These are phyloP conservation scores for Coniochaeta sp. DNA, from an alignment of 2,329 filamentous ascomycete species.

Conservation along the genomic window DNA sequence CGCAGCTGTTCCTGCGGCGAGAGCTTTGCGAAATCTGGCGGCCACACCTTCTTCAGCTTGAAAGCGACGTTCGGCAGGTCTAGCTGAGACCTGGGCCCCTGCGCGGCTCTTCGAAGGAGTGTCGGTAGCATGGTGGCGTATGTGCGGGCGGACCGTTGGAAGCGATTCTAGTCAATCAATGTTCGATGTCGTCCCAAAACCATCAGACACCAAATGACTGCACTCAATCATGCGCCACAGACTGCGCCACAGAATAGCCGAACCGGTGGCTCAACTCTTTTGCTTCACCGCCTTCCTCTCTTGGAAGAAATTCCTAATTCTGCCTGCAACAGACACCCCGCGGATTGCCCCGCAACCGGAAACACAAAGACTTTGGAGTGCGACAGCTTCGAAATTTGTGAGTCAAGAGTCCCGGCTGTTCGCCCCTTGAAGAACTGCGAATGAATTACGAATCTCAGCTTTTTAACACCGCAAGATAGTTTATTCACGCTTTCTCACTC, in stretches of 20 bases:
- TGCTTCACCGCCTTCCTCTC: neutral
- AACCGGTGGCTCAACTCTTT: neutral
- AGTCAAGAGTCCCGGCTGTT: neutral
- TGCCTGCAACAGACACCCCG: neutral
- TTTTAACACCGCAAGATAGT: neutral
- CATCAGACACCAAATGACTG: neutral
- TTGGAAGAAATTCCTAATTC: neutral
- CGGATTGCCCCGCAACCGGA: neutral
- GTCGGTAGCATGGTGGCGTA: slow-evolving; percentile 36
- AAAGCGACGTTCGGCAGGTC: slow-evolving; percentile 27
- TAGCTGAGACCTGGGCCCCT: slow-evolving; percentile 16
- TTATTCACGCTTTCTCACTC: neutral
- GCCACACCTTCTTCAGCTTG: slow-evolving; percentile 67
- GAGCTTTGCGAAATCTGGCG: slow-evolving; percentile 66
- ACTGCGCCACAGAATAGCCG: neutral
- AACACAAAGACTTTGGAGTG: neutral
- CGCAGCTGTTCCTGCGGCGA: slow-evolving; percentile 67
- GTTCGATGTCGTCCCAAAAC: neutral
- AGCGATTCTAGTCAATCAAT: neutral
- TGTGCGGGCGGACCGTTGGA: neutral
- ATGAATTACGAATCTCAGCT: neutral
- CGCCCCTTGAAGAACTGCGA: neutral
- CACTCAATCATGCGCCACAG: neutral
- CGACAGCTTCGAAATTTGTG: slow-evolving; percentile 1
- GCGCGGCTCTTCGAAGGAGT: slow-evolving; percentile 31